Base-by-base conservation (phyloP, 2,329 filamentous ascomycete genomes). In the Phaeosphaeria sp. region DNA sequence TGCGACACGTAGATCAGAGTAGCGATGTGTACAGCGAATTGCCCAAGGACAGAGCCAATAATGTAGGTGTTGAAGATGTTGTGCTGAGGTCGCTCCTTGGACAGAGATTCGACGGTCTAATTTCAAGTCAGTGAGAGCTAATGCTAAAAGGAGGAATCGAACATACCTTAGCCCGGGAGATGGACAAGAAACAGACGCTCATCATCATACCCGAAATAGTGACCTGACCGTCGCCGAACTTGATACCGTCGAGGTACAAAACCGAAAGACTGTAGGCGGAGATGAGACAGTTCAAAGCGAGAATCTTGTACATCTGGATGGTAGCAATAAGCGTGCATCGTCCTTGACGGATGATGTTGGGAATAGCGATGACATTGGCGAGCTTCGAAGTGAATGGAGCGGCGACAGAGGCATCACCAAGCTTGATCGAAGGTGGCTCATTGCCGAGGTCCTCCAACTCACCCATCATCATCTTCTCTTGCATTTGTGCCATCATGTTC, bases 241-340 rank as follows among this genome's bases (percentile, higher is more conserved):
- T 99, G 84, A 99, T 99, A 63, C 95, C 95, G 72, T 98, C 94
- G 1, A 99, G 87, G 74, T 99, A 99, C 56, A 99, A 84, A 18
- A 99, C 95, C 77, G 91, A 96, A 74, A 99, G 81, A 78, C 92
- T 97, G 87, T 99, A 99, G 39, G 95, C 95, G 68, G 92, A 97
- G 76, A 99, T 99, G 68, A 99, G 84, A 77, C 95, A 99, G 83
- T 99, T 99, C 58, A 99, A 83, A 7, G 95, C 95, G 51, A 99
- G 87, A 70, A 99, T 99, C 85, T 97, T 99, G 88, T 99, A 99
- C 94, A 99, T 99, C 83, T 99, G 95, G 65, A 99, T 98, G 0
- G 95, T 99, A 30, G 95, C 95, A 54, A 99, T 95, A 20, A 99
- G 87, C 7, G 95, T 99, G 82, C 95, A 99, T 62, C 95, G 91